phyloP scores from a whole-genome alignment of 768 basidiomycete genomes.

The Kockovaella imperatae region DNA sequence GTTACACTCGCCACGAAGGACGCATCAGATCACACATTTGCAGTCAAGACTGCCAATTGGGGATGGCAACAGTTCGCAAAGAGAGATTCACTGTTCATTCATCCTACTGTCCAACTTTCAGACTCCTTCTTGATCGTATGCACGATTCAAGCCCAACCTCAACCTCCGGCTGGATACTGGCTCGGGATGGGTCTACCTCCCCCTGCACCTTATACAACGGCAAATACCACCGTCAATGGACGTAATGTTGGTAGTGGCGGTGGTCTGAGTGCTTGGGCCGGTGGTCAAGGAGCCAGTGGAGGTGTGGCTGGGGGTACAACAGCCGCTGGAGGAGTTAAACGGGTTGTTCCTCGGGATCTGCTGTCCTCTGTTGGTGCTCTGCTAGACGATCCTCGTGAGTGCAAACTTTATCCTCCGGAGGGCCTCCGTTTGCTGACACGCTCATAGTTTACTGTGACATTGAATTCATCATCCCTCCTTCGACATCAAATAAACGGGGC shows the following conservation, averaged over 20 bases:
- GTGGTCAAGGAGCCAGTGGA: conserved; percentile 28
- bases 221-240: conserved; percentile 34
- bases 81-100: conserved; percentile 61
- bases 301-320: conserved; percentile 40
- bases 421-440: background rate
- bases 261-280: conserved; percentile 39
- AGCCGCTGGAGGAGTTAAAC: conserved; percentile 28
- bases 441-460: conserved; percentile 67
- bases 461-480: conserved; percentile 63
- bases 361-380: conserved; percentile 65
- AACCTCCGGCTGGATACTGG: conserved; percentile 48
- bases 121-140: conserved; percentile 72
- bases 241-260: conserved; percentile 24
- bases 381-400: conserved; percentile 56
- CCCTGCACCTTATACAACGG: conserved; percentile 46
- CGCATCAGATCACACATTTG: conserved; percentile 73
- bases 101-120: conserved; percentile 44
- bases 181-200: conserved; percentile 42
- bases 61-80: conserved; percentile 75
- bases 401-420: background rate
- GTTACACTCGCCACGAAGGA: conserved; percentile 53
- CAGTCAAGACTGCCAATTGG: conserved; percentile 75
- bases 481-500: conserved; percentile 46
- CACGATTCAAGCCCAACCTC: conserved; percentile 63
- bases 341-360: conserved; percentile 58